Evolutionary conservation across 192 early-diverging fungal species (phyloP).

Genomic region (Podila epigama): DNA sequence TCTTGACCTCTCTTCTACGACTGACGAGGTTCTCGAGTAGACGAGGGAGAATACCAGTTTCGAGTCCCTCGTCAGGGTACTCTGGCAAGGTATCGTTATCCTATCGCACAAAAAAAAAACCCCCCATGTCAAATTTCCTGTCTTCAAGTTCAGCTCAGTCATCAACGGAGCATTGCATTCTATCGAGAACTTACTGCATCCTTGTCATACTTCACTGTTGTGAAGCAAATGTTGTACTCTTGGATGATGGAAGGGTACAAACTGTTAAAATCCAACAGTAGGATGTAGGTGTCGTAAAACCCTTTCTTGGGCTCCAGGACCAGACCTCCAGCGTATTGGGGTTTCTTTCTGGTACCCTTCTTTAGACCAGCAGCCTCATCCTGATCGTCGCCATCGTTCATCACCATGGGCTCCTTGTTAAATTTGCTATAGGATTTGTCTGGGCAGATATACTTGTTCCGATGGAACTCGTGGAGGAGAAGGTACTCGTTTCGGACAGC

Average conservation of each 20-base stretch:
- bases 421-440: conserved; percentile 68
- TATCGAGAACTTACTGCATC: conserved; percentile 18
- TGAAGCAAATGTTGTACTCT: conserved; percentile 99
- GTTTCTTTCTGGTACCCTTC: conserved; percentile 74
- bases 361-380: conserved; percentile 46
- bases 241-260: conserved; percentile 99
- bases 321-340: conserved; percentile 93
- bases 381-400: conserved; percentile 39
- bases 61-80: conserved; percentile 69
- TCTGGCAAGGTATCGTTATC: conserved; percentile 79
- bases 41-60: conserved; percentile 85
- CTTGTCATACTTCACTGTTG: conserved; percentile 76
- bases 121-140: background rate
- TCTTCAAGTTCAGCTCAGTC: background rate
- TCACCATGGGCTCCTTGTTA: conserved; percentile 14
- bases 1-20: conserved; percentile 88
- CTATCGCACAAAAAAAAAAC: conserved; percentile 5
- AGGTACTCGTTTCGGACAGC: conserved; percentile 97
- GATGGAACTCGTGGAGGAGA: conserved; percentile 95
- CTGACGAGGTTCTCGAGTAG: conserved; percentile 91
- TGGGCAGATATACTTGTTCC: conserved; percentile 89
- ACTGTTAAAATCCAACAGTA: conserved; percentile 98
- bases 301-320: conserved; percentile 98
- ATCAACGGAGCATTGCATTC: too few relatives aligned
- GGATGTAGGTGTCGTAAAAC: conserved; percentile 94